Evolutionary conservation across 78 protist genomes (phyloP).

Genomic region (Planoprotostelium fungivorum): DNA sequence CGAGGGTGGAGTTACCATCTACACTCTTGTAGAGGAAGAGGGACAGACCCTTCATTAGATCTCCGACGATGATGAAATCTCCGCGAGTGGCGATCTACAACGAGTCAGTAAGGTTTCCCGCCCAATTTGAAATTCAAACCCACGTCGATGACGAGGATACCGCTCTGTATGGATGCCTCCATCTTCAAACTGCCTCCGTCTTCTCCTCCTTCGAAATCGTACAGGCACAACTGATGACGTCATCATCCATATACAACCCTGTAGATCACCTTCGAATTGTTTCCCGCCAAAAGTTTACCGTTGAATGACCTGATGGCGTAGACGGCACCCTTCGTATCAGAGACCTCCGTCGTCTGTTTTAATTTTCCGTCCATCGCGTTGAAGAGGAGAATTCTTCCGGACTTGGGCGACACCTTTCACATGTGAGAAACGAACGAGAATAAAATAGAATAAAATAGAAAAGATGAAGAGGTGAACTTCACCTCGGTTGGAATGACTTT

Average conservation of each 20-base stretch:
- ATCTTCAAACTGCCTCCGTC: background rate
- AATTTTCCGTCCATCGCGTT: conserved; percentile 2
- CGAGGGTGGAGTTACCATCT: conserved; percentile 5
- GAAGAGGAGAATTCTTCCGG: conserved; percentile 81
- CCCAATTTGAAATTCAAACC: background rate
- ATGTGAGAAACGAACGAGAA: no score
- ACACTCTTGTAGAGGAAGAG: conserved; percentile 37
- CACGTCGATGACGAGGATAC: background rate
- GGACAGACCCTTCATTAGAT: conserved; percentile 77
- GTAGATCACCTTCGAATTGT: conserved; percentile 50
- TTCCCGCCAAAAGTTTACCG: conserved; percentile 72
- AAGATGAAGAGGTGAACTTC: background rate
- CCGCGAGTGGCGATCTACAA: conserved; percentile 54
- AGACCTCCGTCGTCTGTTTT: conserved; percentile 20
- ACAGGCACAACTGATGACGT: conserved; percentile 7
- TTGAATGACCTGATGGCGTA: conserved; percentile 36
- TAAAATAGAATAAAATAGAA: background rate
- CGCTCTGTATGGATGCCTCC: background rate
- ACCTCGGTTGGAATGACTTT: conserved; percentile 17
- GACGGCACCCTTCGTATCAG: conserved; percentile 26
- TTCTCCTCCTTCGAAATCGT: background rate
- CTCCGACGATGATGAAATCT: conserved; percentile 87
- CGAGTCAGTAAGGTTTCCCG: background rate
- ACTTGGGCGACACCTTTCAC: conserved; percentile 42
- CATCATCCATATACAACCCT: background rate